A percentile compares a stretch with the other conserved stretches of the same genome.
phyloP scores from a whole-genome alignment of 2,329 filamentous ascomycete genomes.

The Colletotrichum destructivum region DNA sequence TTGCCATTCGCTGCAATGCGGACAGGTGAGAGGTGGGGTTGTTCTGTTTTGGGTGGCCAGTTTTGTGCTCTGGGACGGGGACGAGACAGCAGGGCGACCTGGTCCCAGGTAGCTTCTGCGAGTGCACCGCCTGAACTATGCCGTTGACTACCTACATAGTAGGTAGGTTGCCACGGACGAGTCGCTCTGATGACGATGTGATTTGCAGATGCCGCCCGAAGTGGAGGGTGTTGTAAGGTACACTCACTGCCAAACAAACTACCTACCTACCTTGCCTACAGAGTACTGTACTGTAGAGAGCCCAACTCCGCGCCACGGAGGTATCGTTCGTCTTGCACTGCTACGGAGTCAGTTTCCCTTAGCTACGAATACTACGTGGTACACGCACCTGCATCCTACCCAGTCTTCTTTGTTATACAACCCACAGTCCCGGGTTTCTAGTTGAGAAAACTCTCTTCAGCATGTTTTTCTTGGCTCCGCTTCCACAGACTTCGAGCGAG shows the following conservation, averaged over 20 bases:
- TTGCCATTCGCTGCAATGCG: neutral
- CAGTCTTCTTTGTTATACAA: too few relatives aligned
- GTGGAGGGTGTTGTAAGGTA: neutral
- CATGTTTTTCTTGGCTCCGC: neutral
- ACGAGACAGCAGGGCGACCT: neutral
- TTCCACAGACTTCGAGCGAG: neutral
- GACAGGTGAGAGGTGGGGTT: constrained; percentile 14
- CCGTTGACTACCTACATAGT: neutral
- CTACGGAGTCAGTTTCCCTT: neutral
- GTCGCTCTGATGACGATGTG: neutral
- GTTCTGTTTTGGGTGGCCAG: neutral
- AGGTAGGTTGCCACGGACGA: too few relatives aligned
- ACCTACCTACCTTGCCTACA: too few relatives aligned
- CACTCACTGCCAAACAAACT: too few relatives aligned
- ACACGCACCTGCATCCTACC: neutral
- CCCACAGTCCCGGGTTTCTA: neutral
- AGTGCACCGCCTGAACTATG: too few relatives aligned
- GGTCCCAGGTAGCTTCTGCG: neutral
- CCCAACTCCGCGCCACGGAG: neutral
- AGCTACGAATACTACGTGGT: neutral
- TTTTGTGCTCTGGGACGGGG: neutral
- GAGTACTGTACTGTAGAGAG: too few relatives aligned
- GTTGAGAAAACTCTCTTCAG: neutral
- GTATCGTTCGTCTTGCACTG: neutral
- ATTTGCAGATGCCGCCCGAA: neutral